These are phyloP conservation scores for Ustilago vetiveriae DNA, from an alignment of 1,284 basidiomycete genomes.

Conservation along the genomic window DNA sequence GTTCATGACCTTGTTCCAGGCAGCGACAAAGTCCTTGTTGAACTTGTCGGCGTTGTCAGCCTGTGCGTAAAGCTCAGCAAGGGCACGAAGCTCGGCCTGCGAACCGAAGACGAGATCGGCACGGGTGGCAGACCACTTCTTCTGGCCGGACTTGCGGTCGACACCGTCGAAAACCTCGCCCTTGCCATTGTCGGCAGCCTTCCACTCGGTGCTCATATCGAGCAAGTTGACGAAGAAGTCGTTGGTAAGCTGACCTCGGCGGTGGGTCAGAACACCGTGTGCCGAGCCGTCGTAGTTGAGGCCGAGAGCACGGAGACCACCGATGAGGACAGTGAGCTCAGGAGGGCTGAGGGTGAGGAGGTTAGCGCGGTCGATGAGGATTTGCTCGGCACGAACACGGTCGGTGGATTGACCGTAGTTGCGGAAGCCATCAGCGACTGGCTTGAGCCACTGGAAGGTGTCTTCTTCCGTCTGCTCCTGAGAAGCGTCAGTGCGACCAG, in stretches of 20 bases:
- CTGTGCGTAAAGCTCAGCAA: conserved; percentile 39
- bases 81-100: conserved; percentile 41
- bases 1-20: conserved; percentile 50
- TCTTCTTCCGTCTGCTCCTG: conserved; percentile 39
- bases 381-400: conserved; percentile 36
- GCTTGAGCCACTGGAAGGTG: conserved; percentile 36
- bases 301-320: conserved; percentile 41
- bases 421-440: conserved; percentile 39
- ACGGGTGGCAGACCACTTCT: conserved; percentile 42
- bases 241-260: conserved; percentile 35
- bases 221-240: conserved; percentile 45
- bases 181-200: conserved; percentile 29
- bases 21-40: conserved; percentile 32
- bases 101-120: conserved; percentile 37
- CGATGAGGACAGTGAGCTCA: conserved; percentile 41
- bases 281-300: conserved; percentile 37
- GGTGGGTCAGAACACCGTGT: conserved; percentile 36
- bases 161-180: conserved; percentile 36
- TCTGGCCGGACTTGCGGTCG: conserved; percentile 43
- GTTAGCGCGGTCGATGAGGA: conserved; percentile 42
- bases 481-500: conserved; percentile 34
- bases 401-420: conserved; percentile 38
- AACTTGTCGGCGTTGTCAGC: conserved; percentile 43
- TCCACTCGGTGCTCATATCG: conserved; percentile 47
- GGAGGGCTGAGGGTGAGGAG: conserved; percentile 35